Conservation (phyloP, 495 filamentous ascomycete genomes). For the Aspergillus carlsbadensis region DNA sequence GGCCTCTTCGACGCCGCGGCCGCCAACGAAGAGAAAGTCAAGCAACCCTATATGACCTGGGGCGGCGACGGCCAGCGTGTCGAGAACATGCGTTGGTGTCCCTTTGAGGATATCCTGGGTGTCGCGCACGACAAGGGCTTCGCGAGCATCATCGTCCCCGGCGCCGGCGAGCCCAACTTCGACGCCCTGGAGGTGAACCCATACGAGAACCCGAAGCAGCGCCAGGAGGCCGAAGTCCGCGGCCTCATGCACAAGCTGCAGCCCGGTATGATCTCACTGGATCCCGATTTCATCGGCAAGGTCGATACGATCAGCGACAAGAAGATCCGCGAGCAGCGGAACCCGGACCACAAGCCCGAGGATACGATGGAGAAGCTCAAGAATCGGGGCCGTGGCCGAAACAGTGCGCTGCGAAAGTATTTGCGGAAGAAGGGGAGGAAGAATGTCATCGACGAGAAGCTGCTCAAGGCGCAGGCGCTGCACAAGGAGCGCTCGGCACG, state of each 20-base stretch:
- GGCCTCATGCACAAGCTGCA: slow-evolving; percentile 87
- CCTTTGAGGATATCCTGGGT: slow-evolving; percentile 89
- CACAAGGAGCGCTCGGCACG: slow-evolving; percentile 62
- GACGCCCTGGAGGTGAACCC: slow-evolving; percentile 92
- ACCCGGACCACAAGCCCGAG: slow-evolving; percentile 70
- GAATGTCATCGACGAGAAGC: slow-evolving; percentile 91
- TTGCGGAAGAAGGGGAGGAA: slow-evolving; percentile 82
- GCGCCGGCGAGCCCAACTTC: slow-evolving; percentile 94
- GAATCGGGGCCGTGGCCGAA: slow-evolving; percentile 86
- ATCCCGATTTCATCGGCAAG: slow-evolving; percentile 86
- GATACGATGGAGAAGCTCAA: slow-evolving; percentile 68
- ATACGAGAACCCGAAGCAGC: slow-evolving; percentile 91
- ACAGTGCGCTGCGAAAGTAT: slow-evolving; percentile 80
- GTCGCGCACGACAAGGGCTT: slow-evolving; percentile 84
- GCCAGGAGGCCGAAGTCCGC: slow-evolving; percentile 90
- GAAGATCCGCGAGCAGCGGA: slow-evolving; percentile 68
- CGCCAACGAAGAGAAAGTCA: slow-evolving; percentile 71
- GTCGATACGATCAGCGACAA: slow-evolving; percentile 74
- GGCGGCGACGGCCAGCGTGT: slow-evolving; percentile 81
- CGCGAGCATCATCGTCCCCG: slow-evolving; percentile 83
- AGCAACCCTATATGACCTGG: slow-evolving; percentile 91
- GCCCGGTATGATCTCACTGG: slow-evolving; percentile 94
- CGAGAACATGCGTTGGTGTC: slow-evolving; percentile 85
- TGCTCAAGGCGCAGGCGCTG: slow-evolving; percentile 64
- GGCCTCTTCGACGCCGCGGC: slow-evolving; percentile 74